Conservation (phyloP, 495 filamentous ascomycete species). For the Thozetella sp. region DNA sequence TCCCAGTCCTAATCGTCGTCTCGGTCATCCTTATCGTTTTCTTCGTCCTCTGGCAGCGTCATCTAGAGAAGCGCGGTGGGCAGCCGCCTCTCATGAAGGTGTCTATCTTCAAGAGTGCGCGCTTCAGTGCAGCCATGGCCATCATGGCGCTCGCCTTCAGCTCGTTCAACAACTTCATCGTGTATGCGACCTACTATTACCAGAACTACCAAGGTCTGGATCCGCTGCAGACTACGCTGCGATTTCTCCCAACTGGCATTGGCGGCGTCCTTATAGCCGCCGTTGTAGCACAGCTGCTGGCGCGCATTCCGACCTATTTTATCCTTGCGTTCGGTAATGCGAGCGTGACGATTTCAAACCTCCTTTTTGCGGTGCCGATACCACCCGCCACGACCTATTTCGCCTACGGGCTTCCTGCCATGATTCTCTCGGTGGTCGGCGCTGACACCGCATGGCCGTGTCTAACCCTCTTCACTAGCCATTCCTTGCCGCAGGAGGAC, state of each 20-base stretch:
- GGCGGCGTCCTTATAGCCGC: constrained; percentile 48
- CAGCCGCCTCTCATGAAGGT: constrained; percentile 58
- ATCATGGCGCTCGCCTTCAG: constrained; percentile 63
- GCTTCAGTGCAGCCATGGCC: constrained; percentile 59
- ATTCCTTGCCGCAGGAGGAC: constrained; percentile 55
- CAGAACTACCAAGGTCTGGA: constrained; percentile 59
- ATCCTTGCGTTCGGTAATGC: constrained; percentile 55
- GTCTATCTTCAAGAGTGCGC: constrained; percentile 50
- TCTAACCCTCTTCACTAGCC: constrained; percentile 60
- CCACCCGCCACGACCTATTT: constrained; percentile 56
- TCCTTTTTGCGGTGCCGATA: constrained; percentile 62
- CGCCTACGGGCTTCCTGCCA: constrained; percentile 60
- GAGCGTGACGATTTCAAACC: constrained; percentile 44
- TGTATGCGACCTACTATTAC: constrained; percentile 65
- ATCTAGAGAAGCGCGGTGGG: constrained; percentile 44
- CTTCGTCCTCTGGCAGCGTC: constrained; percentile 68
- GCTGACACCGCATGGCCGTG: constrained; percentile 61
- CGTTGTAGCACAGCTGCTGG: constrained; percentile 55
- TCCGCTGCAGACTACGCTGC: constrained; percentile 58
- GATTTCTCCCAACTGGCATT: constrained; percentile 64
- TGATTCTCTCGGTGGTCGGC: constrained; percentile 58
- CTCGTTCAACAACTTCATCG: constrained; percentile 59
- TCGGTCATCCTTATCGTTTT: constrained; percentile 56
- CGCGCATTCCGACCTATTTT: constrained; percentile 50
- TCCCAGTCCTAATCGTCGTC: constrained; percentile 63